phyloP scores from a whole-genome alignment of 495 filamentous ascomycete species.

The Pseudevernia furfuracea region DNA sequence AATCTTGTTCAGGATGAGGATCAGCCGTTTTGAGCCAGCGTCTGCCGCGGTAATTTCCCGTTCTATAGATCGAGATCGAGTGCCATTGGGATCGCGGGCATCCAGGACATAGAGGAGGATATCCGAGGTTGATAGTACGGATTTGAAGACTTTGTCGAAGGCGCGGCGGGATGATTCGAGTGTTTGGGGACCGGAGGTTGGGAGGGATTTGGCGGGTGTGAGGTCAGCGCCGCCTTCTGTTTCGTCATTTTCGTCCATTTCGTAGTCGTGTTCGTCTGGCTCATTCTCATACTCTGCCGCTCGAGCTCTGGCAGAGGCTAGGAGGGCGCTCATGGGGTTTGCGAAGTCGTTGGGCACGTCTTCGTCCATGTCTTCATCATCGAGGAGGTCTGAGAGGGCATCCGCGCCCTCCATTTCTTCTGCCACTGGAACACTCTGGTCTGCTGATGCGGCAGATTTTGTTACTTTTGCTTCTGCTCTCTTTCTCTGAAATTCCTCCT shows the following conservation, averaged over 20 bases:
- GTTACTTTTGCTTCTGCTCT: conserved; percentile 64
- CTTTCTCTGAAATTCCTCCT: conserved; percentile 63
- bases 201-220: conserved; percentile 27
- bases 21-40: conserved; percentile 74
- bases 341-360: conserved; percentile 53
- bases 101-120: conserved; percentile 93
- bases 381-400: conserved; percentile 37
- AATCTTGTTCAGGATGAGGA: conserved; percentile 95
- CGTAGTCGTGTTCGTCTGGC: conserved; percentile 45
- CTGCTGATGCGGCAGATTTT: conserved; percentile 36
- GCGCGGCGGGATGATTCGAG: conserved; percentile 68
- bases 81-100: conserved; percentile 85
- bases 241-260: conserved; percentile 54
- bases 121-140: conserved; percentile 81
- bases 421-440: conserved; percentile 34
- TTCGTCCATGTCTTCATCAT: conserved; percentile 44
- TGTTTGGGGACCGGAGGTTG: conserved; percentile 32
- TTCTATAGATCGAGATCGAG: conserved; percentile 84
- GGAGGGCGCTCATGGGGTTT: conserved; percentile 86
- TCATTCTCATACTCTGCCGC: conserved; percentile 66
- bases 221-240: conserved; percentile 48
- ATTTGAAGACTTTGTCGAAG: conserved; percentile 94
- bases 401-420: conserved; percentile 37
- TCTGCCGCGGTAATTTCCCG: conserved; percentile 80
- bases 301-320: conserved; percentile 82